These are phyloP conservation scores for Geranomyces michiganensis DNA, from an alignment of 192 early-diverging fungal species.

Conservation along the genomic window DNA sequence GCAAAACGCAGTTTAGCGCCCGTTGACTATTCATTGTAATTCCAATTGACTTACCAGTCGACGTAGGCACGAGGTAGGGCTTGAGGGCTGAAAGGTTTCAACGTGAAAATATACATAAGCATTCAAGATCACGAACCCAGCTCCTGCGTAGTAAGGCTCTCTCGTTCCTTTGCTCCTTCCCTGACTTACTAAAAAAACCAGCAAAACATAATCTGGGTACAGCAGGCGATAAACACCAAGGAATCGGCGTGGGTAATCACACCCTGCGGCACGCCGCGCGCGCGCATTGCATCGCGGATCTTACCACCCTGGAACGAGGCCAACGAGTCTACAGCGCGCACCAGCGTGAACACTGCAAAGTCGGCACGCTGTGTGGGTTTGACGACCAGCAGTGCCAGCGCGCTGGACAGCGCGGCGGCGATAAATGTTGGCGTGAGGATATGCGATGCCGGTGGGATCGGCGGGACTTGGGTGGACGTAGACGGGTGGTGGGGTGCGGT, in stretches of 20 bases:
- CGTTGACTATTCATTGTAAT: neutral
- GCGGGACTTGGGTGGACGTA: neutral
- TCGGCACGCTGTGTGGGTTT: conserved; percentile 31
- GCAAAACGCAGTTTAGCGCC: neutral
- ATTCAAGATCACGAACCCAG: no score
- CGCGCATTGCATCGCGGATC: conserved; percentile 36
- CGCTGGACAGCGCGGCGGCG: conserved; percentile 11
- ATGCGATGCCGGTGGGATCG: neutral
- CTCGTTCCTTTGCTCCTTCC: no score
- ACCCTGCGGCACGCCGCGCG: conserved; percentile 47
- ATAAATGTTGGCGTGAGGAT: conserved; percentile 19
- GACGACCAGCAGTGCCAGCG: conserved; percentile 25
- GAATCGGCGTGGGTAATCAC: conserved; percentile 52
- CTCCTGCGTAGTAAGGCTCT: no score
- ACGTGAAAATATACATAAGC: no score
- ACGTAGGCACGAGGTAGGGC: conserved; percentile 58
- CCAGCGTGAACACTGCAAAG: conserved; percentile 60
- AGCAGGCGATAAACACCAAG: conserved; percentile 52
- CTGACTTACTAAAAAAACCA: conserved; percentile 54
- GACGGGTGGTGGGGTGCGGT: neutral
- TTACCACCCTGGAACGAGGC: conserved; percentile 48
- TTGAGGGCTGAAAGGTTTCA: conserved; percentile 21
- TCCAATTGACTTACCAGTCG: conserved; percentile 38
- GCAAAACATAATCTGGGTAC: conserved; percentile 66
- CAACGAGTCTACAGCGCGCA: conserved; percentile 43